These are phyloP conservation scores for Umbelopsis vinacea DNA, from an alignment of 192 early-diverging fungal genomes.

Conservation along the genomic window DNA sequence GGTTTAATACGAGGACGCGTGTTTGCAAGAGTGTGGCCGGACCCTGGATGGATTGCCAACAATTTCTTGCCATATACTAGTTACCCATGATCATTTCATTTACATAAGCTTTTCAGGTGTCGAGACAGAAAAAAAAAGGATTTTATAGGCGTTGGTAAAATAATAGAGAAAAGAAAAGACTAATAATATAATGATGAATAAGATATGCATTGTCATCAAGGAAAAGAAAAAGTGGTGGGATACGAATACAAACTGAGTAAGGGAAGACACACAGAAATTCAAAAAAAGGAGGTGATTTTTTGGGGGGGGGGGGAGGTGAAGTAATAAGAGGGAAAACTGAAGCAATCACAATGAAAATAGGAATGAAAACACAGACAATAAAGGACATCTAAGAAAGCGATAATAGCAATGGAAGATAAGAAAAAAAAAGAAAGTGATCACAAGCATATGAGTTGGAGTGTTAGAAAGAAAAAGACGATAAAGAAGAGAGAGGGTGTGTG, in stretches of 20 bases:
- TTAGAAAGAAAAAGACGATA: background rate
- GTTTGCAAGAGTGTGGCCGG: slow-evolving; percentile 54
- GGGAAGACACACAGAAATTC: background rate
- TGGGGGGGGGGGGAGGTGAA: no score
- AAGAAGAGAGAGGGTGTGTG: background rate
- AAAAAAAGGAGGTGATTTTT: background rate
- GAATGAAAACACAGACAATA: slow-evolving; percentile 18
- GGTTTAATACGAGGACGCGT: slow-evolving; percentile 81
- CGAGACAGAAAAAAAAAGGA: background rate
- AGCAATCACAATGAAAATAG: slow-evolving; percentile 18
- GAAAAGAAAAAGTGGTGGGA: background rate
- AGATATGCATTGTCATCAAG: slow-evolving; percentile 18
- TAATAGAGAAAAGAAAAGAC: slow-evolving; percentile 5
- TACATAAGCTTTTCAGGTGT: background rate
- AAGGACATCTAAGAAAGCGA: slow-evolving; percentile 4
- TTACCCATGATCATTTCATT: background rate
- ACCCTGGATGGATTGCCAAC: slow-evolving; percentile 26
- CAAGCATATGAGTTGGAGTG: slow-evolving; percentile 12
- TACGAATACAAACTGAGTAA: background rate
- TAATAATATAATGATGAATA: slow-evolving; percentile 23
- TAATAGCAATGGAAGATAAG: slow-evolving; percentile 17
- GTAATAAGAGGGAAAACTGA: background rate
- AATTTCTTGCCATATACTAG: slow-evolving; percentile 14
- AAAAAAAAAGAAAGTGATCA: background rate
- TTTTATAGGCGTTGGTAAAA: slow-evolving; percentile 21